A percentile compares a stretch with the other conserved stretches of the same genome.
phyloP scores from a whole-genome alignment of 306 rosid genomes.

The Pterocarpus santalinus region DNA sequence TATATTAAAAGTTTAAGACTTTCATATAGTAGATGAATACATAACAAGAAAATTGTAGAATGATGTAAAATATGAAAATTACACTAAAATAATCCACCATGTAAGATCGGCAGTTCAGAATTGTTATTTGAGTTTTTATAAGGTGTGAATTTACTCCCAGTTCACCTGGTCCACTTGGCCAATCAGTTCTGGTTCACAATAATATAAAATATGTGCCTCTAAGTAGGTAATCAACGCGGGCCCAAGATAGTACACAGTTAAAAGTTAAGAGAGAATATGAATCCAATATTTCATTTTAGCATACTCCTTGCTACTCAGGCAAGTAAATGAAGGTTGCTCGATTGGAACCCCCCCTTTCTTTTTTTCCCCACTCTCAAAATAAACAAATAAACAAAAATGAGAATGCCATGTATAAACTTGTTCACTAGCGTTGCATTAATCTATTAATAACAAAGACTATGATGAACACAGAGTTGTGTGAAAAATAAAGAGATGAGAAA shows the following conservation, averaged over 20 bases:
- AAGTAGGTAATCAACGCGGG: background rate
- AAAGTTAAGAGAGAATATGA: background rate
- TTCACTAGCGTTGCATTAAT: constrained; percentile 21
- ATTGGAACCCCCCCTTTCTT: background rate
- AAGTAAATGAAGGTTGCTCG: constrained; percentile 29
- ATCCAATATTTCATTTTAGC: constrained; percentile 24
- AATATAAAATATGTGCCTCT: constrained; percentile 21
- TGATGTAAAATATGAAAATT: constrained; percentile 21
- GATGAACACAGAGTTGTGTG: constrained; percentile 20
- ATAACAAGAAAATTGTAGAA: background rate
- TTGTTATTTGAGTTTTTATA: background rate
- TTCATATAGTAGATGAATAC: background rate
- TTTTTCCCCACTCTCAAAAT: background rate
- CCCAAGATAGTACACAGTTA: background rate
- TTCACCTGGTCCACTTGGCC: constrained; percentile 27
- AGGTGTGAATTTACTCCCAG: background rate
- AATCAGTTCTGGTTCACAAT: constrained; percentile 25
- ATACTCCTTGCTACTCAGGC: constrained; percentile 19
- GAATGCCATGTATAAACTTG: background rate
- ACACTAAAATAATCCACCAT: constrained; percentile 1
- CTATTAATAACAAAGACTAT: constrained; percentile 8
- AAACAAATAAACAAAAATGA: background rate
- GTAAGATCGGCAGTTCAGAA: constrained; percentile 2
- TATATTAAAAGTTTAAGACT: background rate
- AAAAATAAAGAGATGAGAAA: constrained; percentile 42